A percentile compares a stretch with the other conserved stretches of the same genome.
phyloP scores from a whole-genome alignment of 2,329 filamentous ascomycete genomes.

The Dothideomycetes sp. region DNA sequence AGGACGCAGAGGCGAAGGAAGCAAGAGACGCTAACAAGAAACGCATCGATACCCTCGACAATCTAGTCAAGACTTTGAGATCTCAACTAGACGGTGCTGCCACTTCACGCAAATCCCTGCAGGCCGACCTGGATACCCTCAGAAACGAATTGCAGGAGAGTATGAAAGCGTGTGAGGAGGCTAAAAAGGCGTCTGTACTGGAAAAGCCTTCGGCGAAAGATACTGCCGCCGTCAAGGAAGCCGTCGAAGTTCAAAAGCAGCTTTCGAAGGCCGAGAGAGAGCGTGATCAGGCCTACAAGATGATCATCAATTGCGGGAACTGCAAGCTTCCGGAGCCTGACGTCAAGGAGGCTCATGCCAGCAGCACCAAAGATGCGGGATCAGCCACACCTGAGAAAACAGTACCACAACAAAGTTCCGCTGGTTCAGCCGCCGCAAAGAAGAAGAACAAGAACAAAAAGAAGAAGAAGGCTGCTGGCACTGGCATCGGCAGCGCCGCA shows the following conservation, averaged over 20 bases:
- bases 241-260: slow-evolving; percentile 17
- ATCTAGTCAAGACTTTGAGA: slow-evolving; percentile 43
- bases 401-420: no score
- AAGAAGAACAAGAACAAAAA: slow-evolving; percentile 72
- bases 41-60: slow-evolving; percentile 40
- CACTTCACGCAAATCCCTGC: slow-evolving; percentile 33
- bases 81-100: slow-evolving; percentile 44
- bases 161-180: not conserved
- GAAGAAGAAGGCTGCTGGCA: slow-evolving; percentile 60
- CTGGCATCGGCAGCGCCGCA: slow-evolving; percentile 8
- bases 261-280: slow-evolving; percentile 19
- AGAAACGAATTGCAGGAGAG: slow-evolving; percentile 18
- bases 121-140: slow-evolving; percentile 31
- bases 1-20: slow-evolving; percentile 2
- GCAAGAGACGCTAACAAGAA: slow-evolving; percentile 34
- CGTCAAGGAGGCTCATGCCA: not conserved
- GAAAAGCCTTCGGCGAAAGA: slow-evolving; percentile 5
- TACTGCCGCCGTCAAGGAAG: slow-evolving; percentile 12
- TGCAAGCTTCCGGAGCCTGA: slow-evolving; percentile 12
- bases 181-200: slow-evolving; percentile 6
- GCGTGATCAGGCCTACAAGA: slow-evolving; percentile 22
- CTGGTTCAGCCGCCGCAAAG: slow-evolving; percentile 39
- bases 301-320: slow-evolving; percentile 23
- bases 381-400: no score
- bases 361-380: not conserved